Percentiles rank a stretch among this genome's conserved stretches.
Conservation (phyloP, 148 eudicot species). For the Vaccinium darrowii region DNA sequence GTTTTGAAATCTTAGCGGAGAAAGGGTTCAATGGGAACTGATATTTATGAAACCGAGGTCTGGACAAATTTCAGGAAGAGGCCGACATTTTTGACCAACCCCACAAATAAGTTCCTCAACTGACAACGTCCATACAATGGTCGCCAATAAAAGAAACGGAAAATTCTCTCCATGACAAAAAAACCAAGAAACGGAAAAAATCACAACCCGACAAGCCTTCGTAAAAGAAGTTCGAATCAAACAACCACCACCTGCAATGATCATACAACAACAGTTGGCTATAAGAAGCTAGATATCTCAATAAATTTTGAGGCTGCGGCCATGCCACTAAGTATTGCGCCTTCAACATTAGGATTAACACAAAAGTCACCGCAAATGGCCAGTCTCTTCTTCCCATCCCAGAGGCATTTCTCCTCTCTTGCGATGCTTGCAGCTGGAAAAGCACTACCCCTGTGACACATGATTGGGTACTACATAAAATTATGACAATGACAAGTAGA, state of each 20-base stretch:
- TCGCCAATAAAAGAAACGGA: no score
- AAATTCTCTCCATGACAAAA: background rate
- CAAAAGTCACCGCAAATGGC: constrained; percentile 96
- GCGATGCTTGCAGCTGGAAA: constrained; percentile 72
- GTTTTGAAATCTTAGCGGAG: no score
- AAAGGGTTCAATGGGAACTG: no score
- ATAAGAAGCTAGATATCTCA: constrained; percentile 37
- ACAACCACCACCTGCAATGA: background rate
- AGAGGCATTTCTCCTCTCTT: constrained; percentile 71
- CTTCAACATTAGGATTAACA: constrained; percentile 84
- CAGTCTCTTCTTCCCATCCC: constrained; percentile 55
- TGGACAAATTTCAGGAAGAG: no score
- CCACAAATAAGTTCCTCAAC: no score
- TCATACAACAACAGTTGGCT: constrained; percentile 7
- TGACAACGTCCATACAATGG: no score
- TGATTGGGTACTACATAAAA: background rate
- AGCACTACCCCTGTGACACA: constrained; percentile 79
- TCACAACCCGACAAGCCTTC: background rate
- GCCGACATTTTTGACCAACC: no score
- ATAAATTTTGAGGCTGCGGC: constrained; percentile 75
- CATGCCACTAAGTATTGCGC: constrained; percentile 82
- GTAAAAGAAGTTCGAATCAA: background rate
- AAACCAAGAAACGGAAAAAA: background rate
- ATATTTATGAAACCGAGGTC: no score
- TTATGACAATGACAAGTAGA: background rate